Base-by-base conservation (phyloP, 306 rosid genomes). In the Astragalus membranaceus region DNA sequence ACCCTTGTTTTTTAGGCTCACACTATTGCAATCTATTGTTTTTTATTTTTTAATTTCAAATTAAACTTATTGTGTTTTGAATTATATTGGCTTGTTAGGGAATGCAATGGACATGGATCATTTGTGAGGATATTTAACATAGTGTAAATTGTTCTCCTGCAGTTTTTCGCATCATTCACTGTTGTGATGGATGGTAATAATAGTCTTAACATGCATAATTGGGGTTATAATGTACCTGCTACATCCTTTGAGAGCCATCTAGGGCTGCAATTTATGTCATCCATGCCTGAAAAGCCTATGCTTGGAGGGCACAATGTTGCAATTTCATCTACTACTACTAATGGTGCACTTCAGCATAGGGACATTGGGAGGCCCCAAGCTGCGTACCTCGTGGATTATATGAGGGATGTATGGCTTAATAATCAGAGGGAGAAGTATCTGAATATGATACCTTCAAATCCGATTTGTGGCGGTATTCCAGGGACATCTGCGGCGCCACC, bases 181-280 rank as follows among this genome's bases (percentile, higher is more conserved):
- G 58, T 81, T 86, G 82, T 80, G 52, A 94, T 94, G 99, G 99
- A 94, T 72, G 95, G 85, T 37, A 86, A 92, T 74, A 95, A 94
- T 81, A 85, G 90, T 10, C 86, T 91, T 82, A 86, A 88, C 82
- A 94, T 88, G 72, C 90, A 91, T 62, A 88, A 91, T 58, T 94
- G 99, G 99, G 96, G 96, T 73, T 94, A 87, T 86, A 90, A 91
- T 82, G 99, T 90, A 77, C 91, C 97, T 2, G 64, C 84, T 0
- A 14, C 85, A 0, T 78, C 96, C 23, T 84, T 78, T 56, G 90
- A 91, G 82, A 86, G 84, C 41, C 96, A 91, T 60, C 86, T 91
- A 35, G 95, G 99, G 50, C 87, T 94, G 64, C 96, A 87, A 81
- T 95, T 94, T 77, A 91, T 94, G 96, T 82, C 99, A 0, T 76